Conservation (phyloP, 768 basidiomycete genomes). For the Rhizopogon roseolus region DNA sequence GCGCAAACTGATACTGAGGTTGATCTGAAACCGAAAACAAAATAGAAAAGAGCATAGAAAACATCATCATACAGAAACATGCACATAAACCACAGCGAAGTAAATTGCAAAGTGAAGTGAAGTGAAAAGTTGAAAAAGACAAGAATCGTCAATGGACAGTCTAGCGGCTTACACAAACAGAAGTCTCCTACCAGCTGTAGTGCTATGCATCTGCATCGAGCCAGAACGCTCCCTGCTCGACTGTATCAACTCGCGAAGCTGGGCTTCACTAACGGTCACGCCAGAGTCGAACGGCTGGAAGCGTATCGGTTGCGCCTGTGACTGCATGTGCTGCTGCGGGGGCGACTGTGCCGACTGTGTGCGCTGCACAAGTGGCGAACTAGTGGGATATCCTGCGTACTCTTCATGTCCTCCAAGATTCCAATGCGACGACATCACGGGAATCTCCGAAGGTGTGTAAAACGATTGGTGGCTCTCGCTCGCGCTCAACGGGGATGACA, state of each 20-base stretch:
- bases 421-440: constrained; percentile 40
- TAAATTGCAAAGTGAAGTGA: constrained; percentile 19
- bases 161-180: constrained; percentile 31
- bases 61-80: constrained; percentile 9
- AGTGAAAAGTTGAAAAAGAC: constrained; percentile 20
- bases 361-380: constrained; percentile 46
- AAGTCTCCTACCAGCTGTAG: constrained; percentile 45
- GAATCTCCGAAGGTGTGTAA: constrained; percentile 33
- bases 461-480: constrained; percentile 47
- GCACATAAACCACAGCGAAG: constrained; percentile 6
- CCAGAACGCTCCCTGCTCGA: constrained; percentile 57
- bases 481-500: constrained; percentile 49
- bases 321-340: constrained; percentile 22
- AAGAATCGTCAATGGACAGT: constrained; percentile 21
- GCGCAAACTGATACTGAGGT: constrained; percentile 27
- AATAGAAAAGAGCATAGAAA: constrained; percentile 12
- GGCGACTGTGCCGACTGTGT: constrained; percentile 31
- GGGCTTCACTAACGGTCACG: constrained; percentile 61
- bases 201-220: constrained; percentile 24
- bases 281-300: constrained; percentile 55
- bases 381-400: constrained; percentile 36
- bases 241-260: constrained; percentile 72
- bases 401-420: constrained; percentile 35
- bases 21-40: constrained; percentile 29
- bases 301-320: constrained; percentile 25